Evolutionary conservation across 441 rosid species (phyloP).

Genomic region (Syzygium malaccense): DNA sequence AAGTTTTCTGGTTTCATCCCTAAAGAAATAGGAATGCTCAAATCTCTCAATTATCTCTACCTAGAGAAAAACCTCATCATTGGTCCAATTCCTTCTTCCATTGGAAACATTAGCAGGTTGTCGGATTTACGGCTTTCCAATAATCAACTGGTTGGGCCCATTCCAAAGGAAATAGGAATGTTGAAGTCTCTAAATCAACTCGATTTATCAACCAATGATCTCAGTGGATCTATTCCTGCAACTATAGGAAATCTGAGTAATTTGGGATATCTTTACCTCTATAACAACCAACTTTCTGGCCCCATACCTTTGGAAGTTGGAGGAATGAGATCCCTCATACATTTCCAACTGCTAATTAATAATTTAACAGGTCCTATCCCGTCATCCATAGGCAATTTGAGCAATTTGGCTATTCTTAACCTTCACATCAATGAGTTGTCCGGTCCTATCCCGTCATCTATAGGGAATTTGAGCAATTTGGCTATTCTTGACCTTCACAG

Average conservation of each 20-base stretch:
- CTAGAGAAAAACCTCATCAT: too few species aligned
- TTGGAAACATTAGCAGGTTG: conserved; percentile 11
- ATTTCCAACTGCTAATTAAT: fast-evolving
- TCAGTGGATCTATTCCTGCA: neutral
- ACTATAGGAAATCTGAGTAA: neutral
- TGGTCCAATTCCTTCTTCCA: conserved; percentile 10
- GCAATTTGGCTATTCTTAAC: too few species aligned
- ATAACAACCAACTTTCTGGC: neutral
- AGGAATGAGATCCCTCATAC: neutral
- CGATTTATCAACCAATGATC: neutral
- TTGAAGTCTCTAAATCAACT: neutral
- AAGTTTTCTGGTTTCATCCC: neutral
- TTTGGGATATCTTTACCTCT: neutral
- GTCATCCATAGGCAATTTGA: neutral
- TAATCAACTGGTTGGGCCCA: conserved; percentile 20
- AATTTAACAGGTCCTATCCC: neutral
- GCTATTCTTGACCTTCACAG: too few species aligned
- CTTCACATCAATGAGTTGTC: too few species aligned
- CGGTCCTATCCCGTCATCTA: too few species aligned
- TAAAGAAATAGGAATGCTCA: too few species aligned
- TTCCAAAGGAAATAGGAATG: conserved; percentile 17
- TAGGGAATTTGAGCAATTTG: too few species aligned
- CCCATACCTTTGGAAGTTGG: neutral
- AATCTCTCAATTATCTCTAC: too few species aligned
- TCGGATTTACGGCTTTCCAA: neutral